Percentiles rank a stretch among this genome's conserved stretches.
Evolutionary conservation across 1,284 basidiomycete species (phyloP).

Genomic region (Schizophyllum commune): DNA sequence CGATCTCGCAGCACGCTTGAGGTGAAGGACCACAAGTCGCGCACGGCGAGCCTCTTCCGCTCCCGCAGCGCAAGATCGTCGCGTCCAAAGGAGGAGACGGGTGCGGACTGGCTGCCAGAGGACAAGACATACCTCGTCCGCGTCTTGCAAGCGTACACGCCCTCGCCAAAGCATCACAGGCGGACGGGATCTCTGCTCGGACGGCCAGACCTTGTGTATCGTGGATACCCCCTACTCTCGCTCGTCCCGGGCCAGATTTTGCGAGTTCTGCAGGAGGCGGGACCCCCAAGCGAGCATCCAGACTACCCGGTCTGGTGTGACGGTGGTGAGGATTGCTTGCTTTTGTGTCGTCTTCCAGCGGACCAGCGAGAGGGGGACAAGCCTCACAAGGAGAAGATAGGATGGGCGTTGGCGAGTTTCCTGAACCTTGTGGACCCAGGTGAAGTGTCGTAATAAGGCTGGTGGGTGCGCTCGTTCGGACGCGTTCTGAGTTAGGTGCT

Average conservation of each 20-base stretch:
- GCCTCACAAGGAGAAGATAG: slow-evolving; percentile 26
- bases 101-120: slow-evolving; percentile 27
- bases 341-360: slow-evolving; percentile 37
- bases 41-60: slow-evolving; percentile 3
- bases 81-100: neutral
- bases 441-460: slow-evolving; percentile 5
- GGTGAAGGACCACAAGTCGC: neutral
- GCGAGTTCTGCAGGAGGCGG: slow-evolving; percentile 64
- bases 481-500: neutral
- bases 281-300: slow-evolving; percentile 63
- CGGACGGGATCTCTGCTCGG: neutral
- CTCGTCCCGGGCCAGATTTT: slow-evolving; percentile 52
- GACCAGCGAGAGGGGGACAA: neutral
- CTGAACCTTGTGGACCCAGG: slow-evolving; percentile 44
- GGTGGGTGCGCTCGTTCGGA: slow-evolving; percentile 2
- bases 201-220: slow-evolving; percentile 47
- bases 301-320: slow-evolving; percentile 69
- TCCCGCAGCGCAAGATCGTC: slow-evolving; percentile 22
- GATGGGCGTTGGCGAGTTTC: slow-evolving; percentile 76
- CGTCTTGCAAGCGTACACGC: slow-evolving; percentile 58
- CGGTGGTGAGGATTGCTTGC: slow-evolving; percentile 72
- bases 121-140: slow-evolving; percentile 54
- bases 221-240: slow-evolving; percentile 65
- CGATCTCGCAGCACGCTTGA: neutral
- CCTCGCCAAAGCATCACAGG: slow-evolving; percentile 27